Percentiles rank a stretch among this genome's conserved stretches.
These are phyloP conservation scores for Mycena belliarum DNA, from an alignment of 768 basidiomycete genomes.

Conservation along the genomic window DNA sequence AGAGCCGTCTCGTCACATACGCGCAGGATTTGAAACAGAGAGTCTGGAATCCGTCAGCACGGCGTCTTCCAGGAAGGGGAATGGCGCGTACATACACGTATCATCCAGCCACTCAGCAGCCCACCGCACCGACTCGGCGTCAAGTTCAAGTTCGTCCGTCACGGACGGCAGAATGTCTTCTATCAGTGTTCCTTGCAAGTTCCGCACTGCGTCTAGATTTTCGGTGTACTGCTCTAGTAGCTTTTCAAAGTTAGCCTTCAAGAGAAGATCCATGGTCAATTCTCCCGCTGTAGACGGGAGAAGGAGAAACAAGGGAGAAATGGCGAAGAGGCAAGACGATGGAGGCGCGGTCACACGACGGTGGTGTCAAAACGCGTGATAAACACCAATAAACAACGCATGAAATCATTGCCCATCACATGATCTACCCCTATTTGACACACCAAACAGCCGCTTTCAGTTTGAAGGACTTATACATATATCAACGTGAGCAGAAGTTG, in stretches of 20 bases:
- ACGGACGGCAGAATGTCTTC: slow-evolving; percentile 62
- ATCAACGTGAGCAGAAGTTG: too few species aligned
- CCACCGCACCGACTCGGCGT: slow-evolving; percentile 48
- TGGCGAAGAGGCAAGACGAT: too few species aligned
- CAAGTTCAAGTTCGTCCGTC: slow-evolving; percentile 56
- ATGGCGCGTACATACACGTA: slow-evolving; percentile 49
- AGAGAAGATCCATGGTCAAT: slow-evolving; percentile 39
- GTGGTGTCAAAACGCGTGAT: too few species aligned
- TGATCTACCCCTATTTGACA: too few species aligned
- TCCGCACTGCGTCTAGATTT: slow-evolving; percentile 46
- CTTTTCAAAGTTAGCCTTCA: slow-evolving; percentile 47
- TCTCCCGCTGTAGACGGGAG: slow-evolving; percentile 18
- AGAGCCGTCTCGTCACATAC: slow-evolving; percentile 38
- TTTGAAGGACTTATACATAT: too few species aligned
- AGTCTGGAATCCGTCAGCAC: slow-evolving; percentile 34
- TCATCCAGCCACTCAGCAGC: slow-evolving; percentile 66
- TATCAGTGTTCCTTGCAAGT: slow-evolving; percentile 53
- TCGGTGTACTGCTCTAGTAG: slow-evolving; percentile 42
- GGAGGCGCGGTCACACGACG: too few species aligned
- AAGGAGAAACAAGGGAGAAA: too few species aligned
- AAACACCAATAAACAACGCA: too few species aligned
- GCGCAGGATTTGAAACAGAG: slow-evolving; percentile 62
- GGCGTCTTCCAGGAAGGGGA: background rate
- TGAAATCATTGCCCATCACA: too few species aligned
- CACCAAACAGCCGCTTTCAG: too few species aligned